Base-by-base conservation (phyloP, 805 yeast genomes). In the Saturnispora sanitii region DNA sequence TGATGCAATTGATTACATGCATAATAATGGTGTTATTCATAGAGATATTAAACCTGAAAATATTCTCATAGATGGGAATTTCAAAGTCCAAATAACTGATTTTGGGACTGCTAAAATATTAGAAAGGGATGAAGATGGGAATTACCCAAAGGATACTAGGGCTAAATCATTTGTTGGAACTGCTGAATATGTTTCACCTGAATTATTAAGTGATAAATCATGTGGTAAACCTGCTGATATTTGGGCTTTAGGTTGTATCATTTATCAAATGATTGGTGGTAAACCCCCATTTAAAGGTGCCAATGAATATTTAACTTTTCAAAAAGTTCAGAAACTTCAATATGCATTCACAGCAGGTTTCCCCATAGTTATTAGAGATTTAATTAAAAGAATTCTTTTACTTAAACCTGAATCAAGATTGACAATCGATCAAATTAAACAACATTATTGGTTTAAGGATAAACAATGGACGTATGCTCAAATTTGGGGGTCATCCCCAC, bases 121-220 rank as follows among this genome's bases (percentile, higher is more conserved):
- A 22, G 84, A 80, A n/a, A 63, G 63, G 26, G 66, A 65, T 19
- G 66, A 58, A 2, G 60, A 67, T n/a, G 77, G 72, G 29, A 64
- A 60, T 8, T 82, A 76, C 52, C 87, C 88, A 8, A 53, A 69
- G 13, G 81, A 81, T 51, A 75, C 77, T 2, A 68, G 77, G 50
- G 87, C 92, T 0, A 79, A 73, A 48, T 82, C 92, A 0, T 83
- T 83, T 61, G 94, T 83, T 22, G 94, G 94, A 4, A 82, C 90
- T 1, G 90, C 90, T 1, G 90, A 82, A 50, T 82, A 82, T 51
- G 88, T 82, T 6, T 79, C 88, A 0, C 94, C 94, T 0, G 94
- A 83, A 52, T 62, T 83, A 29, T 63, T 83, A 44, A 84, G 79
- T 47, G 82, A 73, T 52, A 82, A 81, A 51, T 79, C 75, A 49